Percentiles rank a stretch among this genome's conserved stretches.
These are phyloP conservation scores for Penicillium bovifimosum DNA, from an alignment of 495 filamentous ascomycete species.

Conservation along the genomic window DNA sequence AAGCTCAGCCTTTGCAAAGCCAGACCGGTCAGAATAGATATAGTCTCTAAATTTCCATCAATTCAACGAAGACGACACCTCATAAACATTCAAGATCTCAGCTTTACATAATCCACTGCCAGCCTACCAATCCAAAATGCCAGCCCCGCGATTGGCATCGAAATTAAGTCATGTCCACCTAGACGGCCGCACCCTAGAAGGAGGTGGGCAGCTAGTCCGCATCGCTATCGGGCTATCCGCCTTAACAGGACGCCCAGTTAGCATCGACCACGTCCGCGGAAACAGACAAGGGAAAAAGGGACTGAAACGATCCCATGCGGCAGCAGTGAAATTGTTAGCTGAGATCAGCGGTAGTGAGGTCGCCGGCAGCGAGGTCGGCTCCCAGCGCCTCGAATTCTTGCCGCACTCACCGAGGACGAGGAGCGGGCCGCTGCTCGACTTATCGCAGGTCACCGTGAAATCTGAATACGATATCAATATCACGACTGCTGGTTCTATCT, in stretches of 20 bases:
- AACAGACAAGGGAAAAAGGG: constrained; percentile 56
- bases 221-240: constrained; percentile 65
- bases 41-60: background rate
- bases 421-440: constrained; percentile 5
- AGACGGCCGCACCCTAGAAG: constrained; percentile 72
- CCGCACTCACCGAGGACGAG: constrained; percentile 21
- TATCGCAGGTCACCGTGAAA: constrained; percentile 7
- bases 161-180: constrained; percentile 33
- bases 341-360: constrained; percentile 55
- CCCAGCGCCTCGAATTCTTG: constrained; percentile 47
- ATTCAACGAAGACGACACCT: background rate
- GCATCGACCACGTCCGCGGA: constrained; percentile 63
- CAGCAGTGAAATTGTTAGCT: constrained; percentile 61
- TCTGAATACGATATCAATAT: constrained; percentile 31
- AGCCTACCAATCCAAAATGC: background rate
- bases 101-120: background rate
- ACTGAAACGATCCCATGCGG: constrained; percentile 70
- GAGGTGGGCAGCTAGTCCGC: constrained; percentile 77
- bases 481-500: constrained; percentile 40
- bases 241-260: constrained; percentile 57
- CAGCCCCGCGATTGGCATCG: background rate
- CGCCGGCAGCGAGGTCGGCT: constrained; percentile 50
- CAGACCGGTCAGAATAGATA: background rate
- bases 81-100: background rate
- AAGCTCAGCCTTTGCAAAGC: background rate